A percentile compares a stretch with the other conserved stretches of the same genome.
phyloP scores from a whole-genome alignment of 306 rosid species.

The Dryas octopetala region DNA sequence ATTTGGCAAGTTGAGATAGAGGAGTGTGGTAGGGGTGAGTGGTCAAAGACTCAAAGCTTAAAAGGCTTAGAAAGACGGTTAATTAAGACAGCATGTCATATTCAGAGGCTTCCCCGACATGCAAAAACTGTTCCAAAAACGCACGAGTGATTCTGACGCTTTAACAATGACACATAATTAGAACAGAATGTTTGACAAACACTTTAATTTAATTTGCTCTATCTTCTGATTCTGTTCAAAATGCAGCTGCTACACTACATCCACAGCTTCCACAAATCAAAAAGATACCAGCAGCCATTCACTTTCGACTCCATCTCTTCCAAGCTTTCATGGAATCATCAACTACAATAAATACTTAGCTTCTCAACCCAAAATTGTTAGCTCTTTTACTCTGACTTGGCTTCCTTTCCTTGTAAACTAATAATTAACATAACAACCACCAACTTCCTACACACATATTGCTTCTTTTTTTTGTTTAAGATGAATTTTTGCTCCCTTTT shows the following conservation, averaged over 20 bases:
- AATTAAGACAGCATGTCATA: constrained; percentile 11
- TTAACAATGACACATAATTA: neutral
- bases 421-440: neutral
- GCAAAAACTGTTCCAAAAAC: constrained; percentile 3
- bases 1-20: neutral
- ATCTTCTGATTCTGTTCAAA: neutral
- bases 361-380: constrained; percentile 17
- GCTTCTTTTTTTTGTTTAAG: neutral
- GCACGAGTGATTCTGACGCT: constrained; percentile 47
- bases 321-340: neutral
- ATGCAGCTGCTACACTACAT: neutral
- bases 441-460: too few species aligned
- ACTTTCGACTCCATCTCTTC: neutral
- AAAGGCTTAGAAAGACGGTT: neutral
- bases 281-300: neutral
- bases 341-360: neutral
- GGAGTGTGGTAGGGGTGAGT: neutral
- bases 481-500: neutral
- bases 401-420: constrained; percentile 26
- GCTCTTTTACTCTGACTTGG: constrained; percentile 51
- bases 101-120: constrained; percentile 22
- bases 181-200: neutral
- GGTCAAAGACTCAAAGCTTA: constrained; percentile 11
- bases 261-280: too few species aligned
- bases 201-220: neutral